A percentile compares a stretch with the other conserved stretches of the same genome.
Evolutionary conservation across 805 yeast species (phyloP).

Genomic region (Saccharomycopsis capsularis): DNA sequence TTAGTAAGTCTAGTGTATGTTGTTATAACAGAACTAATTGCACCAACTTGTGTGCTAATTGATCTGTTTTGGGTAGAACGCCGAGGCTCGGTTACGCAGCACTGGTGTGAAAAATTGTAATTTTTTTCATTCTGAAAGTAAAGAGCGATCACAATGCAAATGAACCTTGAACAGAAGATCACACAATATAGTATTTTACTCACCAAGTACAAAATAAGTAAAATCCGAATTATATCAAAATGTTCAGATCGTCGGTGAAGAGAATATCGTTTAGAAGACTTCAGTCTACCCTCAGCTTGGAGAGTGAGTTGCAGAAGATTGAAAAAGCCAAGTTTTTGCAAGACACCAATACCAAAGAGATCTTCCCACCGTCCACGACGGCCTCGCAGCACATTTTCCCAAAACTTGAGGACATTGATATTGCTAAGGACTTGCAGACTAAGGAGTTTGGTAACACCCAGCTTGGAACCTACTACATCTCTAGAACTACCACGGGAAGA

Average conservation of each 20-base stretch:
- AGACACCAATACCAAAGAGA: neutral
- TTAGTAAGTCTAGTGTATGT: too few relatives aligned
- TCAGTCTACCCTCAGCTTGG: slow-evolving; percentile 12
- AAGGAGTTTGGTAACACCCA: slow-evolving; percentile 3
- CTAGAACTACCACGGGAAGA: slow-evolving; percentile 53
- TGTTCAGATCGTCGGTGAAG: neutral
- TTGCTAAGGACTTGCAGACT: slow-evolving; percentile 11
- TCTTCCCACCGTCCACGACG: slow-evolving; percentile 5
- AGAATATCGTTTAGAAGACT: neutral
- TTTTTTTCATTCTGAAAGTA: too few relatives aligned
- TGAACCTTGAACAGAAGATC: too few relatives aligned
- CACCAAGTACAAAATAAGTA: too few relatives aligned
- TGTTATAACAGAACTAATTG: too few relatives aligned
- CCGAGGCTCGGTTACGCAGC: too few relatives aligned
- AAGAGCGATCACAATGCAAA: too few relatives aligned
- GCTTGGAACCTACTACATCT: slow-evolving; percentile 19
- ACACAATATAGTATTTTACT: too few relatives aligned
- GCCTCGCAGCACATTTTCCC: slow-evolving; percentile 14
- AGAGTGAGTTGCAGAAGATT: slow-evolving; percentile 15
- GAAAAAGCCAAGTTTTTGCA: slow-evolving; percentile 15
- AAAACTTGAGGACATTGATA: slow-evolving; percentile 13
- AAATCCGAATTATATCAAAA: too few relatives aligned
- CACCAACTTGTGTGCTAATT: too few relatives aligned
- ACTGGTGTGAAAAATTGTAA: too few relatives aligned
- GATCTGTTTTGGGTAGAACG: too few relatives aligned